Percentiles rank a stretch among this genome's conserved stretches.
Conservation (phyloP, 805 yeast genomes). For the Torulaspora microellipsoides region DNA sequence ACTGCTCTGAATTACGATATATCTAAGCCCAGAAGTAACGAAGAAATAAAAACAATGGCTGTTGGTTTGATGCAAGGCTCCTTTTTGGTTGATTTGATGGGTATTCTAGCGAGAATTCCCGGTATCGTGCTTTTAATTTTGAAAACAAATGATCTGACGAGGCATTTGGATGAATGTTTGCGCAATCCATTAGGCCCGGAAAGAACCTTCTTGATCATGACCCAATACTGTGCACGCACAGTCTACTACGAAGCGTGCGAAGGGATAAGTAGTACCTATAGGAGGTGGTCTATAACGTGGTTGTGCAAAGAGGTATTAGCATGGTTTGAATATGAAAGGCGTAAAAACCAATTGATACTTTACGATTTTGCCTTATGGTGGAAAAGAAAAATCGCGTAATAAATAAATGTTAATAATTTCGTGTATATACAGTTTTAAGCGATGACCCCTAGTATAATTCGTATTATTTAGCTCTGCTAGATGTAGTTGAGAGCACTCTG, state of each 20-base stretch:
- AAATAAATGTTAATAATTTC: slow-evolving; percentile 2
- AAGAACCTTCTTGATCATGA: slow-evolving; percentile 82
- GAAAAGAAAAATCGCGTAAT: slow-evolving; percentile 12
- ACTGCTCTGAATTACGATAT: slow-evolving; percentile 66
- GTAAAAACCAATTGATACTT: slow-evolving; percentile 26
- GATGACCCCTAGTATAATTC: background rate
- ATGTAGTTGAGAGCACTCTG: slow-evolving; percentile 8
- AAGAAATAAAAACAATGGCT: slow-evolving; percentile 69
- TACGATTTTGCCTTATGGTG: slow-evolving; percentile 32
- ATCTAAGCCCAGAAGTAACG: slow-evolving; percentile 46
- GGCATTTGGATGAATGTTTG: slow-evolving; percentile 80
- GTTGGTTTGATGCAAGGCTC: slow-evolving; percentile 55
- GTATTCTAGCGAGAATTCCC: slow-evolving; percentile 73
- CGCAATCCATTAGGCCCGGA: slow-evolving; percentile 82
- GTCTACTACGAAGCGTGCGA: slow-evolving; percentile 68
- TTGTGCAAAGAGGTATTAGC: slow-evolving; percentile 19
- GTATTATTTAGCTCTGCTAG: background rate
- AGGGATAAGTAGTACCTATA: slow-evolving; percentile 14
- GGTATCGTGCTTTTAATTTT: slow-evolving; percentile 77
- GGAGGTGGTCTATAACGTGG: slow-evolving; percentile 29
- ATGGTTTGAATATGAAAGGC: slow-evolving; percentile 28
- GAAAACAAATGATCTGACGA: slow-evolving; percentile 89
- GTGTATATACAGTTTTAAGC: slow-evolving; percentile 7
- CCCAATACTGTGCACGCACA: slow-evolving; percentile 79
- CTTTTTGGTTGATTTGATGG: slow-evolving; percentile 70